These are phyloP conservation scores for Debaryomycetaceae sp. DNA, from an alignment of 1,139 yeast species.

Conservation along the genomic window DNA sequence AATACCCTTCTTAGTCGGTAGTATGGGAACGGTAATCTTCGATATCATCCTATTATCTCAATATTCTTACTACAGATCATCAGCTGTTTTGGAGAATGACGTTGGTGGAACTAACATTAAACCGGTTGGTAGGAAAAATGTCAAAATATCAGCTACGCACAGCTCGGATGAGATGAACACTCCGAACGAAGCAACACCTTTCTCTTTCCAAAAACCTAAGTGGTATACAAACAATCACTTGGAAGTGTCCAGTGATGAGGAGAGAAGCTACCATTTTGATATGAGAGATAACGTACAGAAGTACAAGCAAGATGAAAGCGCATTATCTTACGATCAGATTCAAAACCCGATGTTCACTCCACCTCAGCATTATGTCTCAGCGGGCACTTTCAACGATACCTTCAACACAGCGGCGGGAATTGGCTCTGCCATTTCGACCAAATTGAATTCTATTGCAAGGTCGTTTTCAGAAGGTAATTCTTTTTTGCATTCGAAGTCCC, in stretches of 20 bases:
- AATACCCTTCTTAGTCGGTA: slow-evolving; percentile 36
- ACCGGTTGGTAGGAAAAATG: background rate
- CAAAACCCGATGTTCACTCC: slow-evolving; percentile 1
- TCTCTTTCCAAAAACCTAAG: slow-evolving; percentile 32
- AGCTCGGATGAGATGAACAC: background rate
- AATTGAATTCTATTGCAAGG: slow-evolving; percentile 13
- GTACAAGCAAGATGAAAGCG: background rate
- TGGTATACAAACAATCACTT: slow-evolving; percentile 30
- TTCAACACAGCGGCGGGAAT: background rate
- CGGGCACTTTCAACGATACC: background rate
- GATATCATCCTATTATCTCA: slow-evolving; percentile 33
- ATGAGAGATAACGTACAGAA: background rate
- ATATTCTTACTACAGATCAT: slow-evolving; percentile 22
- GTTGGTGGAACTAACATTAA: background rate
- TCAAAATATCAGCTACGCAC: too few species aligned
- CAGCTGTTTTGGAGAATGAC: background rate
- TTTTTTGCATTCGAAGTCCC: slow-evolving; percentile 4
- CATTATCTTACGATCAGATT: background rate
- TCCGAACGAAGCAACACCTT: background rate
- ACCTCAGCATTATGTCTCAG: slow-evolving; percentile 5
- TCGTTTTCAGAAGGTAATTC: slow-evolving; percentile 15
- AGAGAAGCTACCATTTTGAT: background rate
- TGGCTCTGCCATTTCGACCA: slow-evolving; percentile 1
- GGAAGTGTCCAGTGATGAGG: background rate
- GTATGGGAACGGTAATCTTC: slow-evolving; percentile 34